Conservation (phyloP, 1,284 basidiomycete genomes). For the Phellopilus nigrolimitatus region DNA sequence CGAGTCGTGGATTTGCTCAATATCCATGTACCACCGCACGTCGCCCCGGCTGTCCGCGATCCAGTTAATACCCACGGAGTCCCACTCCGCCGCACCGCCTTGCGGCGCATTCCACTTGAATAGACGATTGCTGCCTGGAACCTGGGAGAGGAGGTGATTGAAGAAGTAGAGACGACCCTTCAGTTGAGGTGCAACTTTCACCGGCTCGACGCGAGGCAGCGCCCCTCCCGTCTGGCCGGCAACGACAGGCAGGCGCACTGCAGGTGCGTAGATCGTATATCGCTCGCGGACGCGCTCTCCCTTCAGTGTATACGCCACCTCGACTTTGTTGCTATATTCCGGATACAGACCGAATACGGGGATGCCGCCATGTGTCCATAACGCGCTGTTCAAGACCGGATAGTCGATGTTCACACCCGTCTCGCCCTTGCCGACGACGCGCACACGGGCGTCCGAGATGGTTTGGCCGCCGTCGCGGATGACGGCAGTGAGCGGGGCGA, state of each 20-base stretch:
- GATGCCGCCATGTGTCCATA: slow-evolving; percentile 10
- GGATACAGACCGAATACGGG: slow-evolving; percentile 4
- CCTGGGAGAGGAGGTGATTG: slow-evolving; percentile 4
- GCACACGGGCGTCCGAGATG: background rate
- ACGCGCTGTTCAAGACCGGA: background rate
- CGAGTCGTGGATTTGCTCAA: slow-evolving; percentile 8
- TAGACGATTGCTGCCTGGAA: background rate
- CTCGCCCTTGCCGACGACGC: background rate
- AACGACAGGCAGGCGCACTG: background rate
- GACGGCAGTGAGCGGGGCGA: slow-evolving; percentile 7
- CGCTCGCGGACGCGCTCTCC: slow-evolving; percentile 3
- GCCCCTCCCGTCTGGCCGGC: slow-evolving; percentile 7
- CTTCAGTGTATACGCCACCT: slow-evolving; percentile 7
- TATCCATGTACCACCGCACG: slow-evolving; percentile 7
- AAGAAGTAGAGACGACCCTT: slow-evolving; percentile 2
- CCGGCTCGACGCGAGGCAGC: background rate
- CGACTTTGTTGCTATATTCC: slow-evolving; percentile 5
- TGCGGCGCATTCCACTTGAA: slow-evolving; percentile 6
- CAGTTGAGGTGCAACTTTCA: background rate
- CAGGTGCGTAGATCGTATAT: slow-evolving; percentile 5
- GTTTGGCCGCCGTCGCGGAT: slow-evolving; percentile 8
- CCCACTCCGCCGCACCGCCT: slow-evolving; percentile 6
- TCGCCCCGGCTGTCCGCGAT: slow-evolving; percentile 4
- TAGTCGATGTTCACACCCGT: slow-evolving; percentile 7
- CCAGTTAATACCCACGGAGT: slow-evolving; percentile 4